A percentile compares a stretch with the other conserved stretches of the same genome.
These are phyloP conservation scores for Psilocybe azurescens DNA, from an alignment of 768 basidiomycete species.

Conservation along the genomic window DNA sequence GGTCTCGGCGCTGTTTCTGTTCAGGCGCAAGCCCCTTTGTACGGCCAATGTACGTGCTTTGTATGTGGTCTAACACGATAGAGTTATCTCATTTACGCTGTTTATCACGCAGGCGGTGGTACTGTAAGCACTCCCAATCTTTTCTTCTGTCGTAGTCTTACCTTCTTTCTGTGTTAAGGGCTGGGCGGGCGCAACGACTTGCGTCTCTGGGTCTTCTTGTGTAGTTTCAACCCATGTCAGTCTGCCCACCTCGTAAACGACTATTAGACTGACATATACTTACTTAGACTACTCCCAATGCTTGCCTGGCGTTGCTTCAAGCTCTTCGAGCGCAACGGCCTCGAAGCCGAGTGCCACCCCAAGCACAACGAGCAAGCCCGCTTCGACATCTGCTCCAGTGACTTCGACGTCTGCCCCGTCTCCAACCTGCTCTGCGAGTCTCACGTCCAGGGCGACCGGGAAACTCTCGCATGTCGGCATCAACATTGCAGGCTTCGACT, in stretches of 20 bases:
- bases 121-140: neutral
- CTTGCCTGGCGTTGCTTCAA: constrained; percentile 19
- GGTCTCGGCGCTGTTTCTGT: constrained; percentile 15
- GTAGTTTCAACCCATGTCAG: constrained; percentile 21
- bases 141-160: neutral
- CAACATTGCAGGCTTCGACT: constrained; percentile 63
- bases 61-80: neutral
- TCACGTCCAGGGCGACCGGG: constrained; percentile 40
- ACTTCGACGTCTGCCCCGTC: constrained; percentile 16
- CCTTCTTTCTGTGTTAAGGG: constrained; percentile 2
- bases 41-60: constrained; percentile 16
- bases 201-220: constrained; percentile 19
- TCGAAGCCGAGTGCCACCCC: constrained; percentile 9
- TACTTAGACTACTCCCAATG: constrained; percentile 23
- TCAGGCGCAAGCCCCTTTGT: constrained; percentile 15
- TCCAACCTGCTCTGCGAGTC: constrained; percentile 35
- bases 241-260: neutral
- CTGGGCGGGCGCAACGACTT: constrained; percentile 21
- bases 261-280: neutral
- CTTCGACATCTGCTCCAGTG: neutral
- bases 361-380: constrained; percentile 7
- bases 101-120: constrained; percentile 6
- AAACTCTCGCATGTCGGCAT: constrained; percentile 48
- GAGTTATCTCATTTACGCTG: neutral
- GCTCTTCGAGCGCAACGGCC: neutral